Conservation (phyloP, 306 rosid species). For the Elaeagnus macrophylla region DNA sequence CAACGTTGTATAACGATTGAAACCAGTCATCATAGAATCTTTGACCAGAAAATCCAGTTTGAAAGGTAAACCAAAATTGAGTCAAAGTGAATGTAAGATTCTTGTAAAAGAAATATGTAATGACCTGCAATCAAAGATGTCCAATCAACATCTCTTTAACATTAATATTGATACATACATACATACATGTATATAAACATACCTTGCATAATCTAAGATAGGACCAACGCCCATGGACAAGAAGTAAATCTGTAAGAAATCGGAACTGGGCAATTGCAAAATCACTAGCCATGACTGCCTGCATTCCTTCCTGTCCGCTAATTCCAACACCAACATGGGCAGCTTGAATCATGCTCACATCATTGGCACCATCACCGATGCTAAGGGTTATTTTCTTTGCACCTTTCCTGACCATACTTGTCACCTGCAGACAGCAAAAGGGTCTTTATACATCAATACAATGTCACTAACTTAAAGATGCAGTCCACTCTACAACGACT, state of each 20-base stretch:
- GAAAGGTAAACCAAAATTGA: conserved; percentile 96
- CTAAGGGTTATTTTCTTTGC: conserved; percentile 78
- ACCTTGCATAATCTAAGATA: conserved; percentile 98
- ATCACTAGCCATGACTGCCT: conserved; percentile 99
- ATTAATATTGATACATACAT: too few species aligned
- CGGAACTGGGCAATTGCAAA: conserved; percentile 97
- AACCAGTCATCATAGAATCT: conserved; percentile 97
- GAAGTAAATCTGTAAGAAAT: conserved; percentile 88
- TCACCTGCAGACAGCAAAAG: conserved; percentile 47
- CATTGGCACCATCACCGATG: conserved; percentile 99
- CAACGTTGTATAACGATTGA: conserved; percentile 85
- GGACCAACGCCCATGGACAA: conserved; percentile 99
- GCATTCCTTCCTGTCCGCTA: conserved; percentile 98
- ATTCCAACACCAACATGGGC: conserved; percentile 98
- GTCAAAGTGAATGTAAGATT: conserved; percentile 94
- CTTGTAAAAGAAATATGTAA: conserved; percentile 89
- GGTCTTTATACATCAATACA: not conserved
- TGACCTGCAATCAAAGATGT: conserved; percentile 57
- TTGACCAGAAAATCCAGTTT: conserved; percentile 97
- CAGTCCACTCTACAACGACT: too few species aligned
- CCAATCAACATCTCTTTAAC: conserved; percentile 6
- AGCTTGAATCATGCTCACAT: conserved; percentile 99
- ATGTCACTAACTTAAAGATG: not conserved
- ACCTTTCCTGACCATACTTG: conserved; percentile 92
- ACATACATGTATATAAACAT: conserved; percentile 7